Conservation (phyloP, 192 early-diverging fungal genomes). For the Gorgonomyces haynaldii region DNA sequence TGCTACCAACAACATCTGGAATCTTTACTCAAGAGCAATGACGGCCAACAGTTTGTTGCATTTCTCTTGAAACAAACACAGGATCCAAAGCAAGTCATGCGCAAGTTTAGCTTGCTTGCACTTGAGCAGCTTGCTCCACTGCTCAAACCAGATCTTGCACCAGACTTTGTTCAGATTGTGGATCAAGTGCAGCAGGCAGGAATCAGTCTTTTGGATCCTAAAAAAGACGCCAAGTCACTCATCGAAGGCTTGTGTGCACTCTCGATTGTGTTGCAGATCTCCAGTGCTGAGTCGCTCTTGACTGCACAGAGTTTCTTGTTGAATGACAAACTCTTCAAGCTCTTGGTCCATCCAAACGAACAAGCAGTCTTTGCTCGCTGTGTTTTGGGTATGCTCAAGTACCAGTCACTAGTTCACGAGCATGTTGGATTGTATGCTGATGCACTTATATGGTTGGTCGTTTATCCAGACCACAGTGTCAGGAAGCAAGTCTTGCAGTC, state of each 20-base stretch:
- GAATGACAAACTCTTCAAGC: no score
- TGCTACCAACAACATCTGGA: constrained; percentile 43
- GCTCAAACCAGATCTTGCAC: constrained; percentile 22
- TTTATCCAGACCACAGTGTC: no score
- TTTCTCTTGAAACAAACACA: constrained; percentile 34
- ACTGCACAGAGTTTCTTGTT: no score
- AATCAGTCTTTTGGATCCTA: constrained; percentile 32
- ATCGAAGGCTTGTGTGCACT: constrained; percentile 29
- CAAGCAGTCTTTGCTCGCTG: no score
- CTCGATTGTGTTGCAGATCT: constrained; percentile 17
- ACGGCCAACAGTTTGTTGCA: constrained; percentile 25
- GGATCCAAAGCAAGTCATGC: constrained; percentile 48
- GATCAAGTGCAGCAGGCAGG: constrained; percentile 32
- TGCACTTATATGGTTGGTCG: no score
- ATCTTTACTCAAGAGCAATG: constrained; percentile 31
- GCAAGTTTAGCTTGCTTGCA: constrained; percentile 60
- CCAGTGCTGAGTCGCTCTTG: no score
- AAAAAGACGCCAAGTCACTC: constrained; percentile 32
- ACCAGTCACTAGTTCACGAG: no score
- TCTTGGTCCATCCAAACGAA: no score
- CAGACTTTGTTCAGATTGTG: constrained; percentile 34
- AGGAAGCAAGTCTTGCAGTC: constrained; percentile 11
- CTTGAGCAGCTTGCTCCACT: constrained; percentile 7
- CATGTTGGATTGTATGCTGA: no score
- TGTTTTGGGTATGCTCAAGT: no score